Evolutionary conservation across 805 yeast genomes (phyloP).

Genomic region (Wickerhamiella bombiphila): DNA sequence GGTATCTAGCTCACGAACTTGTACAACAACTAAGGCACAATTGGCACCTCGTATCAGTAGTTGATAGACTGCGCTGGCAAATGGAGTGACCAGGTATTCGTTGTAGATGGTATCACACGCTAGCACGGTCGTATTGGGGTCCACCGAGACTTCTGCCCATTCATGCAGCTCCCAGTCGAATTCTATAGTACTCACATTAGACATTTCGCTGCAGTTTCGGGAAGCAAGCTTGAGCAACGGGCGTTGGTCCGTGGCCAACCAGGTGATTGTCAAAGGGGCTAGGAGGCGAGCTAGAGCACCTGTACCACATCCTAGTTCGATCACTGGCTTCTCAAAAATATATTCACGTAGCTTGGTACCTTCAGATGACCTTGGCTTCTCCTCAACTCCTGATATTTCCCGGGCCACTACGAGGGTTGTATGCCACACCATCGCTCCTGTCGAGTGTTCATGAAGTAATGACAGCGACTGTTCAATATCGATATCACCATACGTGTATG

Average conservation of each 20-base stretch:
- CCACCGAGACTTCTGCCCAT: conserved; percentile 1
- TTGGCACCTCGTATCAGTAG: neutral
- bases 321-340: conserved; percentile 3
- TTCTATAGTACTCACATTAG: conserved; percentile 8
- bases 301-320: conserved; percentile 18
- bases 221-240: conserved; percentile 13
- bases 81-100: conserved; percentile 11
- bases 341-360: neutral
- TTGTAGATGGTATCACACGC: conserved; percentile 19
- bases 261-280: neutral
- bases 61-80: conserved; percentile 9
- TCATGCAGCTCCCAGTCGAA: conserved; percentile 19
- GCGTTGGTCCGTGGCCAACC: conserved; percentile 16
- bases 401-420: conserved; percentile 11
- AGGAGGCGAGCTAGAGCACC: conserved; percentile 16
- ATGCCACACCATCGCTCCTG: conserved; percentile 19
- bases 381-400: neutral
- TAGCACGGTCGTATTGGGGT: conserved; percentile 7
- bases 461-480: conserved; percentile 12
- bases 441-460: conserved; percentile 12
- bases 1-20: conserved; percentile 9
- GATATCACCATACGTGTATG: no score
- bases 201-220: conserved; percentile 5
- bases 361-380: neutral
- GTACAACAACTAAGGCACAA: conserved; percentile 9